Base-by-base conservation (phyloP, 495 filamentous ascomycete species). In the Aspergillus nidulans region DNA sequence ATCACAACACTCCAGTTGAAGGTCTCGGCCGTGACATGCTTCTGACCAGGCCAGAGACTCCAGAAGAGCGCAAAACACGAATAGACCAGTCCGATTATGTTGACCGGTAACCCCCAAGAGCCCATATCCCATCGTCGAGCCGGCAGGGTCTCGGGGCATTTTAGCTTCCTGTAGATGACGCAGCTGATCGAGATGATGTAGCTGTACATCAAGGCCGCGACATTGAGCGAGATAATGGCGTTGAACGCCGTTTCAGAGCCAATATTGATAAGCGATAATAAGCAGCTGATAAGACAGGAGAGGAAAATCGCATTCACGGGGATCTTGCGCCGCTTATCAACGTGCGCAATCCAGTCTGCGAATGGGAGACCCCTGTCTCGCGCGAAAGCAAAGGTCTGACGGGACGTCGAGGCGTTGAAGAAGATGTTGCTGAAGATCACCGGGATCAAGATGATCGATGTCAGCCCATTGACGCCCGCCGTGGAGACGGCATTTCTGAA, bases 201-300 rank as follows among this genome's bases (percentile, higher is more conserved):
- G 0, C 73, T 69, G 7, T 65, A 66, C 61, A 75, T 72, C 46
- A 79, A 36, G 1, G 76, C 74, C 8, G 64, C 69, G 6, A 77
- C 66, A 10, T 70, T 65, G 0, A 81, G 59, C 1, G 74, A 81
- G 26, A 76, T 68, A 21, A 84, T 73, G 26, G 77, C 76, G 62
- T 82, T 79, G 59, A 85, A 79, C 9, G 81, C 82, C 1, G 76
- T 72, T 4, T 68, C 52, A 1, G 78, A 82, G 19, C 80, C 82
- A 49, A 87, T 56, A 46, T 63, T 63, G 44, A 63, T 63, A 9
- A 60, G 42, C 3, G 58, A 58, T 18, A 65, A 52, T 0, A 58
- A 56, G 12, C 53, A 48, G 10, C 42, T 58, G 38, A 65, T 63
- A 1, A 60, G 6, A 30, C 57, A 56, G n/a, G 56, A 63, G 4